Evolutionary conservation across 208 protist genomes (phyloP), one percentile per base, ranked within the genome.

Genomic region (Crithidia sp.): DNA sequence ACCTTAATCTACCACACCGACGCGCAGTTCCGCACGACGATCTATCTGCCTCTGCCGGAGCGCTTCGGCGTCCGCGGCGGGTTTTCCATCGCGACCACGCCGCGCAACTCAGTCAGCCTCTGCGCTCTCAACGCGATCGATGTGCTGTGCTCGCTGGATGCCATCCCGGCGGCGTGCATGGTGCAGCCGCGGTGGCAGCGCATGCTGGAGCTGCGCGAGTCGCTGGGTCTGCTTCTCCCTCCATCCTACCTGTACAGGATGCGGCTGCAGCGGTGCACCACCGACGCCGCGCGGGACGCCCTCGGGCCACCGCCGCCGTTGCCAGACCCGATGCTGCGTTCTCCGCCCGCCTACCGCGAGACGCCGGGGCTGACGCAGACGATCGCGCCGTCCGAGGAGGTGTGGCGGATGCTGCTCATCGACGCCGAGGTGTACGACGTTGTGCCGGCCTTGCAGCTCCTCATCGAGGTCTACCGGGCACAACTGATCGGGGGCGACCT

Each of bases 11-110:
- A 86, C 64, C 16, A 36, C 37, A 53, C 74, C 10, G 74, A 79
- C 58, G 55, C 16, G n/a, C 79, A 90, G 81, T 88, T 72, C 58
- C 84, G 89, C 61, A 66, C 69, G 3, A 88, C 74, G 40, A 68
- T 92, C 44, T 92, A 90, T 63, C 77, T 94, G 28, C 89, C 89
- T 14, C 78, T 94, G 40, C 85, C 89, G n/a, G 75, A 80, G 41
- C 55, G 54, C 28, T 92, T 84, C 57, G 89, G 89, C 50, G 63
- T 91, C 10, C 89, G 89, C 39, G 89, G 89, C 37, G 89, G 85
- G n/a, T 89, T 76, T 68, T 76, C 77, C 12, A 87, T 94, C 44
- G 86, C 63, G 17, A 17, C 37, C 44, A 86, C 82, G 4, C 79
- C 82, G 0, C 66, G 69, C 13, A 50, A 10, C 44, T 74, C 81